phyloP scores from a whole-genome alignment of 352 stramenopile species.

The Phytophthora sp. region DNA sequence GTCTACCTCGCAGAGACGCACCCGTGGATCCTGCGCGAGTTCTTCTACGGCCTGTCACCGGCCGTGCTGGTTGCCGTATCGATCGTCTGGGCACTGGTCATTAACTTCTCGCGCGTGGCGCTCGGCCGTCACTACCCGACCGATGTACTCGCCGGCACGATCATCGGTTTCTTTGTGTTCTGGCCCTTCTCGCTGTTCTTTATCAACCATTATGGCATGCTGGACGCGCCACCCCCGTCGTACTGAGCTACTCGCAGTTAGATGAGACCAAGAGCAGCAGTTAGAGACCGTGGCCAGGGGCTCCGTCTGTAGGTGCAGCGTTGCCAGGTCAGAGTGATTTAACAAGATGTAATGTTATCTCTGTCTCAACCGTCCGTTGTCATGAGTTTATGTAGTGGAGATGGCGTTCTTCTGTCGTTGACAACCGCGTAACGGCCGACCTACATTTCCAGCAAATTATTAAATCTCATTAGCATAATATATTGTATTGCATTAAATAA shows the following conservation, averaged over 20 bases:
- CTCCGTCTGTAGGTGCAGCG: not conserved
- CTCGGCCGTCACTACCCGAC: conserved; percentile 86
- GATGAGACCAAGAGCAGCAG: conserved; percentile 6
- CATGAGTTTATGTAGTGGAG: not conserved
- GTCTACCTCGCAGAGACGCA: conserved; percentile 61
- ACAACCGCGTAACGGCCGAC: no score
- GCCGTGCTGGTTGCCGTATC: conserved; percentile 47
- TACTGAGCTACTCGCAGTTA: conserved; percentile 16
- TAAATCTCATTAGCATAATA: no score
- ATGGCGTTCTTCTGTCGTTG: not conserved
- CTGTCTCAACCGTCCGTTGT: not conserved
- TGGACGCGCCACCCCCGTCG: conserved; percentile 12
- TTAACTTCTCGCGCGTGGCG: conserved; percentile 82
- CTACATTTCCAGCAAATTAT: no score
- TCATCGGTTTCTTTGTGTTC: conserved; percentile 68
- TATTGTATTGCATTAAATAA: no score
- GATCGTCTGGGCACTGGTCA: conserved; percentile 65
- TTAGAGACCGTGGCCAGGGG: not conserved
- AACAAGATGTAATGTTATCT: conserved; percentile 11
- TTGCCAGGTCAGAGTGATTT: conserved; percentile 9
- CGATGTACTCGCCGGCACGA: conserved; percentile 66
- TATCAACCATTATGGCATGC: conserved; percentile 36
- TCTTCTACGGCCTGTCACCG: conserved; percentile 57
- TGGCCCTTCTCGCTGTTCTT: conserved; percentile 62
- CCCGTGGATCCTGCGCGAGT: conserved; percentile 48